Evolutionary conservation across 2,329 filamentous ascomycete genomes (phyloP).

Genomic region (Colletotrichum gloeosporioides): DNA sequence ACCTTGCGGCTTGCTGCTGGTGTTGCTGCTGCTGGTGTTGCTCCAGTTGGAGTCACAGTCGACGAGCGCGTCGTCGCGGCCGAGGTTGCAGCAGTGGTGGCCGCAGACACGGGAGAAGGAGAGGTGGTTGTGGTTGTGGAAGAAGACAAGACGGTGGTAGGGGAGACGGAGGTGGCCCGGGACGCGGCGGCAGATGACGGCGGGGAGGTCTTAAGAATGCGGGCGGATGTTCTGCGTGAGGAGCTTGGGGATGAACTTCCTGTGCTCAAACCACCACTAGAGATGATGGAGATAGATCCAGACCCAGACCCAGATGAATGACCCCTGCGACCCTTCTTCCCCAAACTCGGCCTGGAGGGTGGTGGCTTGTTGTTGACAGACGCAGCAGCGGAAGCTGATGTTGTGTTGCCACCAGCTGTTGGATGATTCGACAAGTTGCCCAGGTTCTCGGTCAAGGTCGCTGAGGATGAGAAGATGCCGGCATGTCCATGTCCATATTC

Average conservation of each 20-base stretch:
- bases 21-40: not conserved
- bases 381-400: not conserved
- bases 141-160: not conserved
- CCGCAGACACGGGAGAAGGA: not conserved
- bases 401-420: not conserved
- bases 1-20: slow-evolving; percentile 18
- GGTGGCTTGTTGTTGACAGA: not conserved
- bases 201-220: slow-evolving; percentile 22
- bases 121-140: not conserved
- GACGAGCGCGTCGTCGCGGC: slow-evolving; percentile 13
- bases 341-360: slow-evolving; percentile 7
- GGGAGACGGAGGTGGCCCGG: slow-evolving; percentile 17
- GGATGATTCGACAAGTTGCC: not conserved
- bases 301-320: not conserved
- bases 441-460: slow-evolving; percentile 3
- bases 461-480: not conserved
- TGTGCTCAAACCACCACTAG: not conserved
- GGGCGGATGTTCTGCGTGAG: slow-evolving; percentile 15
- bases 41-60: not conserved
- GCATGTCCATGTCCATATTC: not conserved
- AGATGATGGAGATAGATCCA: not conserved
- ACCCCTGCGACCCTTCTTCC: slow-evolving; percentile 17
- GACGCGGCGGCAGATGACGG: slow-evolving; percentile 11
- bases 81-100: not conserved
- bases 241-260: not conserved